A percentile compares a stretch with the other conserved stretches of the same genome.
Conservation (phyloP, 768 basidiomycete species). For the Lactarius quietus region DNA sequence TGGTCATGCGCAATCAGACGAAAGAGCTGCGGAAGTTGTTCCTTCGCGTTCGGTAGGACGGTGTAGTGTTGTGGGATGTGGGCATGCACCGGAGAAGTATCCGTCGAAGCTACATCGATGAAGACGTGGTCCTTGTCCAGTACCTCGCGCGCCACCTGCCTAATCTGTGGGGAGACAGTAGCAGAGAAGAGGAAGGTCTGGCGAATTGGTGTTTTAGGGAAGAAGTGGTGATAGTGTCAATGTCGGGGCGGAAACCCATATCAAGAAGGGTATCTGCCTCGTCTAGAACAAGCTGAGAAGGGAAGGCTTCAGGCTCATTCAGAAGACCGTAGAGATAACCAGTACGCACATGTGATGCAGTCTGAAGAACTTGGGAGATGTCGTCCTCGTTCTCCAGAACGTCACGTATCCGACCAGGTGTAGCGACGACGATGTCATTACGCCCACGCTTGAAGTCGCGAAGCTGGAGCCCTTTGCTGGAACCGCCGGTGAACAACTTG, state of each 20-base stretch:
- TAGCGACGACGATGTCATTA: slow-evolving; percentile 83
- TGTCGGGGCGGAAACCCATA: slow-evolving; percentile 88
- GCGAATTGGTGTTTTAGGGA: slow-evolving; percentile 62
- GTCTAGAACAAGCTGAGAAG: slow-evolving; percentile 74
- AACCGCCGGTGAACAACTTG: slow-evolving; percentile 74
- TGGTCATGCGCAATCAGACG: slow-evolving; percentile 88
- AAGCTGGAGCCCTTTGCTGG: slow-evolving; percentile 61
- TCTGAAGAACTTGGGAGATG: slow-evolving; percentile 49
- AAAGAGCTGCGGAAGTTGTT: slow-evolving; percentile 77
- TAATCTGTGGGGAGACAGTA: slow-evolving; percentile 70
- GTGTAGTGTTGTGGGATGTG: slow-evolving; percentile 85
- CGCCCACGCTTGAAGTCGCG: slow-evolving; percentile 58
- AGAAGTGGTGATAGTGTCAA: slow-evolving; percentile 63
- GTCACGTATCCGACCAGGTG: slow-evolving; percentile 85
- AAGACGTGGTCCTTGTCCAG: slow-evolving; percentile 60
- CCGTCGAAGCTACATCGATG: slow-evolving; percentile 66
- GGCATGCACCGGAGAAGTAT: slow-evolving; percentile 60
- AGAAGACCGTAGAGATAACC: not conserved
- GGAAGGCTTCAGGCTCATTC: slow-evolving; percentile 2
- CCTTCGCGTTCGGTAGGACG: slow-evolving; percentile 54
- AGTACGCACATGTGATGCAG: slow-evolving; percentile 55
- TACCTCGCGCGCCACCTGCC: slow-evolving; percentile 59
- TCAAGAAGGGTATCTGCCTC: slow-evolving; percentile 90
- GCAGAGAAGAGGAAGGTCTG: slow-evolving; percentile 93
- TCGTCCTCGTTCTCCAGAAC: slow-evolving; percentile 56